Percentiles rank a stretch among this genome's conserved stretches.
Evolutionary conservation across 73 alveolate genomes (phyloP).

Genomic region (Effrenium voratum): DNA sequence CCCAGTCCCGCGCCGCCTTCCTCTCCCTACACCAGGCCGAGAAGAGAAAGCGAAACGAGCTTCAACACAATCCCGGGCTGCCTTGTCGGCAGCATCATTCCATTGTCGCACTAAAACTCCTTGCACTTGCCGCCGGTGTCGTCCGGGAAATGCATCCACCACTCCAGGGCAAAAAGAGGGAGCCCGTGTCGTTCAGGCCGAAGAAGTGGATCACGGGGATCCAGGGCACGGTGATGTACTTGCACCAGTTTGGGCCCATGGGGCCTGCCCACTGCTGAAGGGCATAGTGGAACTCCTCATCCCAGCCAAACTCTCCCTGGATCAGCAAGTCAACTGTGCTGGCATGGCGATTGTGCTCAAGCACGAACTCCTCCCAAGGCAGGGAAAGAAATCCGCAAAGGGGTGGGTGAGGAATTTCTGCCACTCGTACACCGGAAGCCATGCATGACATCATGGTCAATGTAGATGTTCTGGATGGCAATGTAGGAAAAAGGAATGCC

Average conservation of each 20-base stretch:
- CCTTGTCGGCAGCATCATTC: not conserved
- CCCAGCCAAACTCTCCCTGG: slow-evolving; percentile 5
- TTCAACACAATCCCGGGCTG: not conserved
- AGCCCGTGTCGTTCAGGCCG: slow-evolving; percentile 87
- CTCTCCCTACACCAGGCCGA: not conserved
- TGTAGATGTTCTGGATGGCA: slow-evolving; percentile 66
- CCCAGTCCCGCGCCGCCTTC: not conserved
- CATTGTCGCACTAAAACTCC: not conserved
- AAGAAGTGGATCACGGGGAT: slow-evolving; percentile 77
- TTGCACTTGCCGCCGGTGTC: no score
- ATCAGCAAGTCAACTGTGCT: slow-evolving; percentile 56
- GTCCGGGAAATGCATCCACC: no score
- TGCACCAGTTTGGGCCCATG: slow-evolving; percentile 66
- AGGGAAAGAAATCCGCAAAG: slow-evolving; percentile 57
- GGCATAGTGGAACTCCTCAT: slow-evolving; percentile 72
- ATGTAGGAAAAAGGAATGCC: slow-evolving; percentile 53
- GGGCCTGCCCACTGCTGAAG: slow-evolving; percentile 78
- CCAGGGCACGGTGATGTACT: slow-evolving; percentile 20
- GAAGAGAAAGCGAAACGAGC: not conserved
- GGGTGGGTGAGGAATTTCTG: slow-evolving; percentile 84
- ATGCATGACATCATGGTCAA: no score
- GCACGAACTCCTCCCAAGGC: slow-evolving; percentile 89
- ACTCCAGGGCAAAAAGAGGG: slow-evolving; percentile 79
- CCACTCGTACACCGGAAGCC: slow-evolving; percentile 69
- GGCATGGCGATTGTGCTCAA: slow-evolving; percentile 93